Base-by-base conservation (phyloP, 2,329 filamentous ascomycete species). In the Pseudogymnoascus sp. region DNA sequence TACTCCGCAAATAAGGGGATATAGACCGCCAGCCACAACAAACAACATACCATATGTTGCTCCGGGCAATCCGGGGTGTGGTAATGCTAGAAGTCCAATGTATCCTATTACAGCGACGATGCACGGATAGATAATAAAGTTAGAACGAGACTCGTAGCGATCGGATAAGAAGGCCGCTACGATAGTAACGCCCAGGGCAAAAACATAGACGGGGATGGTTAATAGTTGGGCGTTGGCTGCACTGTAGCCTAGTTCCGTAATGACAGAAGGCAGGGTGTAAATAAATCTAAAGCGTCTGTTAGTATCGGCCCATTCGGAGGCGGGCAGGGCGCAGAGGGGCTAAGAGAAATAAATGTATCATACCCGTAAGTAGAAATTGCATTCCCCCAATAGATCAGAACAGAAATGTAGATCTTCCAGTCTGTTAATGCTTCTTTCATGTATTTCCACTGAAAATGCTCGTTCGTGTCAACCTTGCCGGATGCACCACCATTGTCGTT, bases 31-130 rank as follows among this genome's bases (percentile, higher is more conserved):
- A 0, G 92, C 91, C 0, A 88, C 90, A 0, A 96, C 78, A 74
- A 96, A 96, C 0, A 85, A 88, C 0, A 88, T 91, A 0, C 86
- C 88, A 72, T 96, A 96, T 70, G 91, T 87, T 0, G 92, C 85
- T 0, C 80, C 81, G 0, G 91, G 79, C 7, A 78, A 78, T 3
- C 80, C 77, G 4, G 83, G 62, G 13, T 67, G 61, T 17, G 64
- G 63, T 13, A 64, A 44, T 7, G 62, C 40, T 19, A 67, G 59
- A 31, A 44, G 37, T 17, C 66, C 61, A n/a, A 67, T 63, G 29
- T 67, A 69, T 7, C 68, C 68, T 35, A 66, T 62, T 6, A 37
- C 42, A 13, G 50, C 64, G 26, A 70, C 21, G 1, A 44, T 19
- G 10, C 68, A 31, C 5, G 66, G 66, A 19, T 59, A 44, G 6